Percentiles rank a stretch among this genome's conserved stretches.
Conservation (phyloP, 768 basidiomycete genomes). For the Naganishia friedmannii region DNA sequence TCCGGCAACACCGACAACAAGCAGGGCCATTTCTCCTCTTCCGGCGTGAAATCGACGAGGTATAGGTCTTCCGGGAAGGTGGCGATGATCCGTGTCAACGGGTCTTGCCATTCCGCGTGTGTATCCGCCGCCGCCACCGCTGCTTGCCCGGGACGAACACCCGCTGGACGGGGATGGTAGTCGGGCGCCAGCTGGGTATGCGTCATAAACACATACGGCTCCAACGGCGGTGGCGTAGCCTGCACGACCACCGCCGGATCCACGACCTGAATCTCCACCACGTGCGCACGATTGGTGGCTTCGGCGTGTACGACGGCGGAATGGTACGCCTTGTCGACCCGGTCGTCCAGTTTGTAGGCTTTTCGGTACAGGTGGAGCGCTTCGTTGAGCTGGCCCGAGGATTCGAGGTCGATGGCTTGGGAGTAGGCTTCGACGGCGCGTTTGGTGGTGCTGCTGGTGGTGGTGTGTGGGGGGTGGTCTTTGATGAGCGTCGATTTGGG, state of each 20-base stretch:
- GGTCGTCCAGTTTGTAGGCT: constrained; percentile 69
- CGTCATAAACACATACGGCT: constrained; percentile 39
- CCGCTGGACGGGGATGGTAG: constrained; percentile 33
- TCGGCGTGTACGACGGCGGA: constrained; percentile 12
- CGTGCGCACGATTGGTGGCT: not conserved
- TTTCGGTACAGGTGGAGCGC: constrained; percentile 73
- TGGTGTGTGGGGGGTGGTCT: not conserved
- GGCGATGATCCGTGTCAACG: constrained; percentile 19
- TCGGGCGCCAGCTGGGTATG: constrained; percentile 46
- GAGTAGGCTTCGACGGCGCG: constrained; percentile 60
- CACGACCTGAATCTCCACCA: constrained; percentile 10
- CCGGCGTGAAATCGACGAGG: constrained; percentile 60
- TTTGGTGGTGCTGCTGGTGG: not conserved
- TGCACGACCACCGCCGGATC: constrained; percentile 25
- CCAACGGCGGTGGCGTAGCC: constrained; percentile 8
- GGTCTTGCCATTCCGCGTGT: constrained; percentile 18
- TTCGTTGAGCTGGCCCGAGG: constrained; percentile 68
- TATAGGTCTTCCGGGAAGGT: constrained; percentile 1
- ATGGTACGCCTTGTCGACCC: constrained; percentile 67
- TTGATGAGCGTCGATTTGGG: not conserved
- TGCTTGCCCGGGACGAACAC: no score
- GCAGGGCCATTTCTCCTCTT: constrained; percentile 63
- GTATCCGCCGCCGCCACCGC: not conserved
- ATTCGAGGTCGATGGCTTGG: constrained; percentile 70
- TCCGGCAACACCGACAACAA: constrained; percentile 66